Conservation (phyloP, 108 stramenopile genomes). For the Epithemia pelagica region DNA sequence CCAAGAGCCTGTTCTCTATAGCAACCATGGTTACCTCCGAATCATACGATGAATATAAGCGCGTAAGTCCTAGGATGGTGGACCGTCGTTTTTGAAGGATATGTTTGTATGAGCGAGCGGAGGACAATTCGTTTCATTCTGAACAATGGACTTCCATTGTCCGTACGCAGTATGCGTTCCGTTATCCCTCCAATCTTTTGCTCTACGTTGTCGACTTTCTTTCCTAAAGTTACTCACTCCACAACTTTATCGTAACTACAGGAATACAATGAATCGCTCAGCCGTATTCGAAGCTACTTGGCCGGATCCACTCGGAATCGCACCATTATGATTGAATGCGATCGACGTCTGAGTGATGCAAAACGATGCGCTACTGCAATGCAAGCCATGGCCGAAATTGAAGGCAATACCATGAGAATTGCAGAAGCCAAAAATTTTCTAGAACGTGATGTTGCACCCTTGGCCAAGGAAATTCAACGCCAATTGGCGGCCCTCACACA, state of each 20-base stretch:
- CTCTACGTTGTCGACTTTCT: too few relatives aligned
- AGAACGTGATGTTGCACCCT: constrained; percentile 58
- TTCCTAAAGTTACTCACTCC: too few relatives aligned
- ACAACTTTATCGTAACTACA: too few relatives aligned
- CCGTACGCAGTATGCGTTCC: too few relatives aligned
- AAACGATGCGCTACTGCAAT: constrained; percentile 60
- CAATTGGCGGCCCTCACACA: constrained; percentile 12
- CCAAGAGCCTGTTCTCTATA: too few relatives aligned
- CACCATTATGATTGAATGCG: constrained; percentile 45
- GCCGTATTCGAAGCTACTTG: constrained; percentile 58
- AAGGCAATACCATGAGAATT: constrained; percentile 57
- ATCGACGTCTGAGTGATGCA: constrained; percentile 50
- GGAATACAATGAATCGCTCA: constrained; percentile 63
- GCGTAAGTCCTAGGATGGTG: background rate
- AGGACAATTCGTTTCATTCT: too few relatives aligned
- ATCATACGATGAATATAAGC: background rate
- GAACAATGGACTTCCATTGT: too few relatives aligned
- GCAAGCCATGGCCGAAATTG: constrained; percentile 70
- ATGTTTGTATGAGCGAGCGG: too few relatives aligned
- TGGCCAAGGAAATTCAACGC: constrained; percentile 50
- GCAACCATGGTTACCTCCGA: background rate
- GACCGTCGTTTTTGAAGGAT: too few relatives aligned
- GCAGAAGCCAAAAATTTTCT: constrained; percentile 46
- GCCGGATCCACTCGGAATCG: constrained; percentile 36
- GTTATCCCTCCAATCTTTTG: too few relatives aligned